Conservation (phyloP, 345 rosid species). For the Alliaria petiolata region DNA sequence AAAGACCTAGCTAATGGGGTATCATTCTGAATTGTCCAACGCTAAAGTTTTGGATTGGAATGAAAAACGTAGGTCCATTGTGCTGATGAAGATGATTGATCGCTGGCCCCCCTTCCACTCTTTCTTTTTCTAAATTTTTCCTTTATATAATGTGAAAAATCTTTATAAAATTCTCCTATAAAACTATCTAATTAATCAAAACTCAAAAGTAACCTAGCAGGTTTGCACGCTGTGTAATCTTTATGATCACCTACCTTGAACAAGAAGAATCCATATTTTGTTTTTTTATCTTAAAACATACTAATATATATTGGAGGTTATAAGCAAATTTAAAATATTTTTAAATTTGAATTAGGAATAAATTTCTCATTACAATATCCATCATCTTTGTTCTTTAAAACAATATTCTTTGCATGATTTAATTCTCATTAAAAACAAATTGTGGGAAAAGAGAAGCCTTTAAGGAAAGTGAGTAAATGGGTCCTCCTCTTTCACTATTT, state of each 20-base stretch:
- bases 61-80: conserved; percentile 22
- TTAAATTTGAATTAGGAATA: not conserved
- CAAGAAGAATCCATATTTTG: not conserved
- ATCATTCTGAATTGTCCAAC: conserved; percentile 9
- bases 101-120: conserved; percentile 15
- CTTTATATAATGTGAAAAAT: not conserved
- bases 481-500: not conserved
- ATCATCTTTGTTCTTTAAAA: not conserved
- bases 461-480: conserved; percentile 28
- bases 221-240: conserved; percentile 13
- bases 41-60: conserved; percentile 24
- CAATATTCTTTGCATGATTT: conserved; percentile 3
- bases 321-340: not conserved
- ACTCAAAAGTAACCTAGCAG: not conserved
- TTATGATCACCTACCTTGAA: not conserved
- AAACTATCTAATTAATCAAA: not conserved
- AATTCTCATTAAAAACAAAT: no score
- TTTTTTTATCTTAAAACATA: not conserved
- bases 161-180: not conserved
- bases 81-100: conserved; percentile 17
- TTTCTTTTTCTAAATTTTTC: not conserved
- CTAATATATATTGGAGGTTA: not conserved
- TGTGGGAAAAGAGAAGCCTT: conserved; percentile 4
- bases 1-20: no score
- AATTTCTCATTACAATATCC: not conserved